These are phyloP conservation scores for Pleurotus platypus DNA, from an alignment of 768 basidiomycete genomes.

Conservation along the genomic window DNA sequence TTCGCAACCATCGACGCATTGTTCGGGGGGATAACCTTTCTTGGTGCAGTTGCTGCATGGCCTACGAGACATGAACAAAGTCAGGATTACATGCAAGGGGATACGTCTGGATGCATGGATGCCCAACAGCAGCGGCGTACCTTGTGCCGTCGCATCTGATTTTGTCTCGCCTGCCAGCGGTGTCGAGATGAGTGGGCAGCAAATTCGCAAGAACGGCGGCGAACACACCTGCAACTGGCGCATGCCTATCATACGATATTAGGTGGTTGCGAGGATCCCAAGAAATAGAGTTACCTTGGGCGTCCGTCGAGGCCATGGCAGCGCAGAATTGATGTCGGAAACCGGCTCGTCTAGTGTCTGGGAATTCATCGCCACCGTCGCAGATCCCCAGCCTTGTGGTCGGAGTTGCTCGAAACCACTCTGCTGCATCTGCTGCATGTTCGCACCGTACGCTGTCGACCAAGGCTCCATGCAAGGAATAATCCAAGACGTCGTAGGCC, in stretches of 20 bases:
- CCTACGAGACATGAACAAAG: constrained; percentile 22
- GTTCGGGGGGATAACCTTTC: constrained; percentile 47
- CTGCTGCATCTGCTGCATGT: constrained; percentile 3
- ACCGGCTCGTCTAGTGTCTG: constrained; percentile 35
- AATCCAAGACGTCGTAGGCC: background rate
- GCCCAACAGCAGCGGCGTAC: constrained; percentile 25
- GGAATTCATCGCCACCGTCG: constrained; percentile 29
- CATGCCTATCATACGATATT: constrained; percentile 40
- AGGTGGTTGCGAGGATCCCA: constrained; percentile 5
- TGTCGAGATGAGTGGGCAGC: constrained; percentile 11
- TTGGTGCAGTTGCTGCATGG: constrained; percentile 59
- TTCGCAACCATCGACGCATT: constrained; percentile 62
- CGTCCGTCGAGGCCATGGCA: constrained; percentile 48
- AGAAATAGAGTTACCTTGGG: constrained; percentile 38
- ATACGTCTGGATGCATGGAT: background rate
- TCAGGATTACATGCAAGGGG: constrained; percentile 1
- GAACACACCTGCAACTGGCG: constrained; percentile 52
- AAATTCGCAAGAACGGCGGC: constrained; percentile 7
- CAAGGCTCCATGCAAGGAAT: background rate
- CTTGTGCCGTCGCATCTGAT: constrained; percentile 55
- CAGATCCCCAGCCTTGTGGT: constrained; percentile 11
- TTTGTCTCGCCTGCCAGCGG: constrained; percentile 48
- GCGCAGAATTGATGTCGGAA: constrained; percentile 46
- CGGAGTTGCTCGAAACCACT: background rate
- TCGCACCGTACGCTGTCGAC: constrained; percentile 1